phyloP scores from a whole-genome alignment of 805 yeast species.

The Hyphopichia homilentoma region DNA sequence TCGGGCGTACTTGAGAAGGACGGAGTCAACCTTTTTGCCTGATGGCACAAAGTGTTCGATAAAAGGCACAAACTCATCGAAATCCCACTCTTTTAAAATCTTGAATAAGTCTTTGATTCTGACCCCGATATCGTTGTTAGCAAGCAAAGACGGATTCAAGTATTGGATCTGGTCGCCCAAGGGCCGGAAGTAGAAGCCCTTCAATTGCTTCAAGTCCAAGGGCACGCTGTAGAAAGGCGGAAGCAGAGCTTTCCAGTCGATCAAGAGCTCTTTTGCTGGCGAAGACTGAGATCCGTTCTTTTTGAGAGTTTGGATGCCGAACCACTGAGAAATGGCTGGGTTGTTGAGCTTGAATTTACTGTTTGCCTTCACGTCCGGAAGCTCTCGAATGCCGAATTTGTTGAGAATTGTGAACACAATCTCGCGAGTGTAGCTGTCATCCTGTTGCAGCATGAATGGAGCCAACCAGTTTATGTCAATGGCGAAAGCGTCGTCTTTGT shows the following conservation, averaged over 20 bases:
- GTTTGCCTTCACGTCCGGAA: slow-evolving; percentile 6
- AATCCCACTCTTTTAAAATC: slow-evolving; percentile 32
- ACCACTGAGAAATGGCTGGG: slow-evolving; percentile 51
- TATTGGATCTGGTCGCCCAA: slow-evolving; percentile 44
- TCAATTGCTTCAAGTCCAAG: slow-evolving; percentile 49
- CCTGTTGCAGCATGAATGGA: slow-evolving; percentile 23
- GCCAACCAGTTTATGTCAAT: slow-evolving; percentile 14
- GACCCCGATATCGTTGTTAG: slow-evolving; percentile 34
- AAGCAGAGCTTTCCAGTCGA: slow-evolving; percentile 59
- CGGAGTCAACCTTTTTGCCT: slow-evolving; percentile 34
- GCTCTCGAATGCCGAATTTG: slow-evolving; percentile 44
- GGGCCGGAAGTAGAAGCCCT: slow-evolving; percentile 55
- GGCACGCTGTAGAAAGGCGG: slow-evolving; percentile 63
- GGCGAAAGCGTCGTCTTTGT: slow-evolving; percentile 7
- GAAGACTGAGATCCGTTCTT: slow-evolving; percentile 14
- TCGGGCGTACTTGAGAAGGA: slow-evolving; percentile 34
- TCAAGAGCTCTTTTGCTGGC: slow-evolving; percentile 50
- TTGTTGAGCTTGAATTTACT: slow-evolving; percentile 38
- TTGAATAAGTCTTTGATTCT: slow-evolving; percentile 31
- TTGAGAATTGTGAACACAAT: slow-evolving; percentile 49
- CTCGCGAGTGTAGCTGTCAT: slow-evolving; percentile 22
- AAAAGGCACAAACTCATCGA: slow-evolving; percentile 36
- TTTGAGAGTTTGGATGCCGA: slow-evolving; percentile 52
- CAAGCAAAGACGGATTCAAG: slow-evolving; percentile 47
- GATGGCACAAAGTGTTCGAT: slow-evolving; percentile 26